Conservation (phyloP, 305 asterid genomes). For the Lippia alba region DNA sequence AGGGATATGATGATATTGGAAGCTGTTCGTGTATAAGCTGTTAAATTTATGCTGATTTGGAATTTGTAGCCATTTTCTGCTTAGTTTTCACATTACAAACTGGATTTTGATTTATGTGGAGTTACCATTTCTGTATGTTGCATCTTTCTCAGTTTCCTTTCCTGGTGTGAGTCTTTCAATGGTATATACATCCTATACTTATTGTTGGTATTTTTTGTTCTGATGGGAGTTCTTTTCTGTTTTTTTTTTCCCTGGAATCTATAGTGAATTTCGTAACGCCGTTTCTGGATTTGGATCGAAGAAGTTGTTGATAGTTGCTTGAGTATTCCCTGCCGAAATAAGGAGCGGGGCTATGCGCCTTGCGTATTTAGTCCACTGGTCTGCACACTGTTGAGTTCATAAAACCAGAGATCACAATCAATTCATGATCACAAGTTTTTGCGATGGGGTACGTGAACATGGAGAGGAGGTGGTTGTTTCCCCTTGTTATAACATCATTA, state of each 20-base stretch:
- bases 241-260: conserved; percentile 21
- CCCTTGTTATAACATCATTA: conserved; percentile 70
- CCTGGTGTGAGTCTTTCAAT: conserved; percentile 3
- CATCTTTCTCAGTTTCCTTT: conserved; percentile 30
- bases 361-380: conserved; percentile 20
- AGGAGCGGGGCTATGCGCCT: conserved; percentile 35
- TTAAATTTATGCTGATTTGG: conserved; percentile 21
- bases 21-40: background rate
- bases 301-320: conserved; percentile 35
- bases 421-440: conserved; percentile 43
- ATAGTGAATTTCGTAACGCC: conserved; percentile 23
- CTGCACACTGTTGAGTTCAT: conserved; percentile 39
- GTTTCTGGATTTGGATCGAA: conserved; percentile 35
- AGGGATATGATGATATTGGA: background rate
- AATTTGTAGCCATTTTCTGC: conserved; percentile 17
- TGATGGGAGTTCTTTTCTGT: conserved; percentile 10
- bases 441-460: conserved; percentile 67
- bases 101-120: conserved; percentile 9
- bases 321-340: conserved; percentile 33
- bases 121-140: background rate
- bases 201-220: background rate
- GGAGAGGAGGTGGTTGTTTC: conserved; percentile 90
- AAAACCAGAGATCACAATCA: conserved; percentile 25
- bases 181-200: conserved; percentile 16
- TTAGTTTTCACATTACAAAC: conserved; percentile 20